phyloP scores from a whole-genome alignment of 192 early-diverging fungal genomes.

The Coemansia sp. region DNA sequence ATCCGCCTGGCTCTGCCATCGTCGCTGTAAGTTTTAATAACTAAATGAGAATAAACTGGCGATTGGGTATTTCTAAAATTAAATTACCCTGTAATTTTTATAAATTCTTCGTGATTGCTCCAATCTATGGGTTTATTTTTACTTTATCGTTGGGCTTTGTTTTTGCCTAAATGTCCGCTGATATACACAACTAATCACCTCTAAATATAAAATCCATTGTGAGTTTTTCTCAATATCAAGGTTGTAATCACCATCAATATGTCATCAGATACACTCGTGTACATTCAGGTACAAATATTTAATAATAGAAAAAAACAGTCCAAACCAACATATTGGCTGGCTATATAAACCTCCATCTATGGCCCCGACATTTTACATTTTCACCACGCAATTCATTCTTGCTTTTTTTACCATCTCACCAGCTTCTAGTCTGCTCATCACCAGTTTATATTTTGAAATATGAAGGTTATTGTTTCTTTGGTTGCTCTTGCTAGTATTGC shows the following conservation, averaged over 20 bases:
- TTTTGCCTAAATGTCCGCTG: not conserved
- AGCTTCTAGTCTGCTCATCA: no score
- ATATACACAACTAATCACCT: not conserved
- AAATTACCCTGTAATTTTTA: not conserved
- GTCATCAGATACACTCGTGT: not conserved
- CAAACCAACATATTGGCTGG: no score
- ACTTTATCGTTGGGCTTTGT: not conserved
- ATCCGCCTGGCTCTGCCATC: conserved; percentile 36
- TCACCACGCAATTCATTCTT: not conserved
- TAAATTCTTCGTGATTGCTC: not conserved
- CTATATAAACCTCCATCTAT: no score
- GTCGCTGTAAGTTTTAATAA: not conserved
- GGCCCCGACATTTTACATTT: no score
- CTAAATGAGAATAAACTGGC: not conserved
- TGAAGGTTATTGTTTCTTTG: conserved; percentile 16
- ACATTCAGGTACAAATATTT: not conserved
- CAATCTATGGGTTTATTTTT: not conserved
- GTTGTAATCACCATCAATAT: not conserved
- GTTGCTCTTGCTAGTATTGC: not conserved
- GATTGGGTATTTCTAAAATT: not conserved
- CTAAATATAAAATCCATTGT: not conserved
- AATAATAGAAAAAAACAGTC: not conserved
- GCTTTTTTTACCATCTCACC: no score
- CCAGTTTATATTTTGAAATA: not conserved
- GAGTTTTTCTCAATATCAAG: no score